Evolutionary conservation across 352 stramenopile genomes (phyloP).

Genomic region (Globisporangium acanthophoron): DNA sequence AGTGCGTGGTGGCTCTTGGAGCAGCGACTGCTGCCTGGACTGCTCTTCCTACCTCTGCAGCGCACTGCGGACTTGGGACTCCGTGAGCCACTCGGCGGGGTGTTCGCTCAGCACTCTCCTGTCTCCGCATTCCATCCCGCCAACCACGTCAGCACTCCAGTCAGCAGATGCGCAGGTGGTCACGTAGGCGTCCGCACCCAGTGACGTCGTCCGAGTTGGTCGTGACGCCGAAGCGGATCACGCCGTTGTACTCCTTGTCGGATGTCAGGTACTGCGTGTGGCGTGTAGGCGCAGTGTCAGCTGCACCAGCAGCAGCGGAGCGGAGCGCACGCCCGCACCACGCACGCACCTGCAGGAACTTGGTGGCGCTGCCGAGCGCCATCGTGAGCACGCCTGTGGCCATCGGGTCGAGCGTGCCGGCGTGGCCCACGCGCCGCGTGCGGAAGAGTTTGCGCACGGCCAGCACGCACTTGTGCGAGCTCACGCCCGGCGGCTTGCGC

Average conservation of each 20-base stretch:
- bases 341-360: constrained; percentile 58
- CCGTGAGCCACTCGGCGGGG: constrained; percentile 52
- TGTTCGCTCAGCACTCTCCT: constrained; percentile 47
- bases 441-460: constrained; percentile 64
- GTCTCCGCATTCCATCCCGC: background rate
- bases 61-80: constrained; percentile 23
- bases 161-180: too few relatives aligned
- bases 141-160: background rate
- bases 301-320: background rate
- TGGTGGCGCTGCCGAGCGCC: constrained; percentile 74
- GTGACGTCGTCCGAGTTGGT: constrained; percentile 82
- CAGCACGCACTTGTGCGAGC: constrained; percentile 73
- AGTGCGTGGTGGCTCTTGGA: background rate
- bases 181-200: constrained; percentile 22
- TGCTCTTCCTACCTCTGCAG: constrained; percentile 32
- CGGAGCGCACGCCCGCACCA: background rate
- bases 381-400: constrained; percentile 81
- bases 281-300: too few relatives aligned
- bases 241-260: constrained; percentile 72
- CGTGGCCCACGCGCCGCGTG: constrained; percentile 72
- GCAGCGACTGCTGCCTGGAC: background rate
- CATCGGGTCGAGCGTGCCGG: constrained; percentile 86
- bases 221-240: constrained; percentile 72
- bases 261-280: constrained; percentile 42
- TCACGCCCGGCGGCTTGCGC: constrained; percentile 68